Evolutionary conservation across 83 land plant species (phyloP), one percentile per base, ranked within the genome.

Genomic region (Picea abies): DNA sequence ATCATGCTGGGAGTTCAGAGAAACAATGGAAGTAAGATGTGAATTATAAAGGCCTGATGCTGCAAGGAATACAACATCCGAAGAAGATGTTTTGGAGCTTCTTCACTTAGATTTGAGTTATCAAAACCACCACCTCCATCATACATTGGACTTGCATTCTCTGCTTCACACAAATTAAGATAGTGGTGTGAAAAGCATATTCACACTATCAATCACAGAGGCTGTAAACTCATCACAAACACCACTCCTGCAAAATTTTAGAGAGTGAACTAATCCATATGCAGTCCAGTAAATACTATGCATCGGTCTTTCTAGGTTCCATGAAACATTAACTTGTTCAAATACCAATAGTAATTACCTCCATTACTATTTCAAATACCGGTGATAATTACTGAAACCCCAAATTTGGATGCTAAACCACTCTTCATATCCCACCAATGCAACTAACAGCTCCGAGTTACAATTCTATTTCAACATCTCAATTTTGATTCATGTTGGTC

Each of bases 1-100:
- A 80, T 98, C 99, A 58, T 86, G 88, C 60, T 98, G 97, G 16
- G 99, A 90, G 83, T 94, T 94, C 78, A 94, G 82, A 58, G 99
- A 99, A 41, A 98, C 99, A 83, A 98, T 98, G 60, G 99, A 99
- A 56, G 99, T 93, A 85, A 98, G 92, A 67, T 98, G 94, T 63
- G 96, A 82, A 82, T 98, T 99, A 86, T 98, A 98, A 61, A 98
- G 91, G 15, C 99, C 99, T 81, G 94, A 85, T 80, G 99, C 97
- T 81, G 96, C 92, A 83, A 92, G 91, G 87, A 90, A 98, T 3
- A 98, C 95, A 29, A 90, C 89, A n/a, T 91, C 94, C 99, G 96
- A 26, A 98, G 78, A 49, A 94, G 90, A 88, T 98, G 99, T 81
- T 94, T 98, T 68, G 96, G 63, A 58, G 95, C 94, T 76, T 91